Base-by-base conservation (phyloP, 1,284 basidiomycete species). In the Takashimella koratensis region DNA sequence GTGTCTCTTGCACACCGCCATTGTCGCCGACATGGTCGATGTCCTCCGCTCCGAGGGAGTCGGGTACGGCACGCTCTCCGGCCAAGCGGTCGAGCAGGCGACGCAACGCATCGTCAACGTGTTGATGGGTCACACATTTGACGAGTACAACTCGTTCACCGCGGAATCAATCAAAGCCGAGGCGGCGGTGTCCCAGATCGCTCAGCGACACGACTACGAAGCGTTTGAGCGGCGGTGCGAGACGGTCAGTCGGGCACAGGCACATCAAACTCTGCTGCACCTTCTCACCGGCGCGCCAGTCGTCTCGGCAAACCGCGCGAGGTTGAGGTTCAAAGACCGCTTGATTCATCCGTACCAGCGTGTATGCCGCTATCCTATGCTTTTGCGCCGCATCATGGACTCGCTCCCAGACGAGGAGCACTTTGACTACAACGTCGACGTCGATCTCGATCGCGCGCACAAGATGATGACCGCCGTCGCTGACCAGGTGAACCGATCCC, bases 311-410 rank as follows among this genome's bases (percentile, higher is more conserved):
- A 54, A 57, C 36, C 62, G 70, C 10, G 65, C 63, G 10, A 65
- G 74, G n/a, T 60, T 76, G 8, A 71, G 73, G 45, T 82, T 92
- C 47, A 78, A 83, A 62, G 90, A 94, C 74, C 88, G 90, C 68
- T 79, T 94, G 75, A 93, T 94, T 76, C 89, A 90, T 70, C 90
- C 90, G 5, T 82, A 93, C 19, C 90, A 94, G 74, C 80, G 90
- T 41, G 86, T 94, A 45, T 94, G 91, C 80, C 89, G 87, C 65
- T 97, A 97, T 69, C 90, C 91, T 8, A 80, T 96, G 42, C 81
- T 97, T 12, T 82, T 97, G 36, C 50, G 53, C 24, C 30, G 30
- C 8, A 36, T 36, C 30, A 36, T 36, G 30, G 60, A 53, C 8
- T 49, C 60, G 4, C 58, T 63, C 12, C 13, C 52, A 16, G 45